Conservation (phyloP, 441 rosid genomes). For the Corymbia calophylla region DNA sequence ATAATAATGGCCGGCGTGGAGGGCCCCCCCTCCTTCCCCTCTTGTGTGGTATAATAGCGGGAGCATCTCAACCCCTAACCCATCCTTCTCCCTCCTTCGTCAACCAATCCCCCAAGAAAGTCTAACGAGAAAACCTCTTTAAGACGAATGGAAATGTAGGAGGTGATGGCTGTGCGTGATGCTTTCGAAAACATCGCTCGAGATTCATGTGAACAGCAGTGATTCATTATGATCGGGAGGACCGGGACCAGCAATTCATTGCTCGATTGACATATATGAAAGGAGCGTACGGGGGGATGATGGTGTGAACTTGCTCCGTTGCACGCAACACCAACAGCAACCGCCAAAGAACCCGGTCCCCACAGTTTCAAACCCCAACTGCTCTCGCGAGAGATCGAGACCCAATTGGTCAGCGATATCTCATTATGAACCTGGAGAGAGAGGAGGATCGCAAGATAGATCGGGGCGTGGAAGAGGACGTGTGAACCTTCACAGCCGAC, state of each 20-base stretch:
- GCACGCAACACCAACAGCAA: not conserved
- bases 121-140: not conserved
- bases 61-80: not conserved
- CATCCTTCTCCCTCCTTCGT: not conserved
- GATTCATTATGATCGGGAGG: not conserved
- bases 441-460: not conserved
- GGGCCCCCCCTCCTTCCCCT: not conserved
- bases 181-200: not conserved
- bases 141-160: not conserved
- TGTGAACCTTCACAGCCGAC: not conserved
- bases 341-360: not conserved
- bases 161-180: not conserved
- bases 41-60: not conserved
- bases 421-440: not conserved
- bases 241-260: not conserved
- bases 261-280: not conserved
- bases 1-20: not conserved
- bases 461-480: not conserved
- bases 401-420: not conserved
- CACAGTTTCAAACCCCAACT: not conserved
- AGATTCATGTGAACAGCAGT: not conserved
- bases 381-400: not conserved
- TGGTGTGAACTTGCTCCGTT: not conserved
- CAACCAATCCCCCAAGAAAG: not conserved
- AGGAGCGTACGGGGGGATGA: not conserved